Conservation (phyloP, 306 rosid genomes). For the Psophocarpus tetragonolobus region DNA sequence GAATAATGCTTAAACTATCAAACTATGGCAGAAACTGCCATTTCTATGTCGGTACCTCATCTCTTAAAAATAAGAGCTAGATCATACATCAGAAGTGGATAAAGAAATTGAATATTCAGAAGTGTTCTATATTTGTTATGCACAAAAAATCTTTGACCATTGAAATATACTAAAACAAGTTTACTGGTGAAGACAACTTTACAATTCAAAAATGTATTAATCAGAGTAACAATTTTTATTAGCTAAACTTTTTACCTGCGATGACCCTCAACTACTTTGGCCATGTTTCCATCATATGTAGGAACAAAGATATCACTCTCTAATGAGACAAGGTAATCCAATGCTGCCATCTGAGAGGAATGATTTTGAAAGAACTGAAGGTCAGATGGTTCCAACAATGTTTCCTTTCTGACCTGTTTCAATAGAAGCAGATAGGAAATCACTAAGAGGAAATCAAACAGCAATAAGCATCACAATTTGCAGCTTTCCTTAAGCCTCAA, state of each 20-base stretch:
- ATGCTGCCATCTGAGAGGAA: constrained; percentile 95
- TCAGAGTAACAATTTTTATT: neutral
- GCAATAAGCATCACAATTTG: neutral
- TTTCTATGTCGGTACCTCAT: neutral
- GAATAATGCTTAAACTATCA: neutral
- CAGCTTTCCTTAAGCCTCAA: neutral
- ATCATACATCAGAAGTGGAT: neutral
- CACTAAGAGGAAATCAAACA: constrained; percentile 4
- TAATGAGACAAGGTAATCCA: constrained; percentile 87
- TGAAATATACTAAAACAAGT: neutral
- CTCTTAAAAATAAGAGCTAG: neutral
- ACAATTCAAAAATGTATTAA: neutral
- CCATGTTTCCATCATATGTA: constrained; percentile 96
- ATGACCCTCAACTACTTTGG: constrained; percentile 94
- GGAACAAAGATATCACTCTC: constrained; percentile 95
- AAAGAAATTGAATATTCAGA: neutral
- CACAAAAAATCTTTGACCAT: neutral
- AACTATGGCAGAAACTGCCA: neutral
- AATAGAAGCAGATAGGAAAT: constrained; percentile 25
- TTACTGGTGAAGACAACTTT: neutral
- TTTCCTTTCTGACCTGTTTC: constrained; percentile 87
- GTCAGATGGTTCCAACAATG: constrained; percentile 80
- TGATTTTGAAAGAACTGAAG: constrained; percentile 84
- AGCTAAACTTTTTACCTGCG: constrained; percentile 66
- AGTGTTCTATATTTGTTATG: neutral